Evolutionary conservation across 176 grass and related monocot genomes (phyloP).

Genomic region (Coix lacrymajobi): DNA sequence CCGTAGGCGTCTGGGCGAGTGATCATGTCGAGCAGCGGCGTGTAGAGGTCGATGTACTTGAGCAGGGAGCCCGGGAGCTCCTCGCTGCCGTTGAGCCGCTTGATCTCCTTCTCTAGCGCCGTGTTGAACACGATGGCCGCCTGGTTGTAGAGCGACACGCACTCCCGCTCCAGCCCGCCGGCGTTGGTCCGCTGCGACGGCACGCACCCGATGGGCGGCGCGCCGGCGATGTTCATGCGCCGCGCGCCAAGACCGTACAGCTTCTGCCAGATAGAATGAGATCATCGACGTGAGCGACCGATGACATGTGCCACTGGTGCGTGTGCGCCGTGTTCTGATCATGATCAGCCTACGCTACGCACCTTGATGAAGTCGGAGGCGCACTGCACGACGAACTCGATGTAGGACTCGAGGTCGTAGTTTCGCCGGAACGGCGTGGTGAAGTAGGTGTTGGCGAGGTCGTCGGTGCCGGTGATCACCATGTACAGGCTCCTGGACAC

Average conservation of each 20-base stretch:
- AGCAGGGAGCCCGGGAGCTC: conserved; percentile 40
- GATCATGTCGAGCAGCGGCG: conserved; percentile 68
- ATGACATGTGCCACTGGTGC: neutral
- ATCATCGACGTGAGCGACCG: neutral
- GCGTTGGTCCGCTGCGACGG: conserved; percentile 81
- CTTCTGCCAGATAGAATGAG: conserved; percentile 13
- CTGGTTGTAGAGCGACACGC: conserved; percentile 71
- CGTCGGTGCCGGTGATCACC: conserved; percentile 57
- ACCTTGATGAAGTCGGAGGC: conserved; percentile 73
- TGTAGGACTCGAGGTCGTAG: conserved; percentile 84
- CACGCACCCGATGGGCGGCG: conserved; percentile 74
- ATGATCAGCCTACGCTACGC: neutral
- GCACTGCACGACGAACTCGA: conserved; percentile 50
- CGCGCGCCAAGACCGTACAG: conserved; percentile 48
- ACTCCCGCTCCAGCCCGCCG: conserved; percentile 60
- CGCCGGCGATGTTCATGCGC: conserved; percentile 38
- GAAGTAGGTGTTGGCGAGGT: conserved; percentile 92
- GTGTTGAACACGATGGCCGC: conserved; percentile 56
- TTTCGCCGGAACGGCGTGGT: conserved; percentile 57
- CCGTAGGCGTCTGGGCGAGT: conserved; percentile 54
- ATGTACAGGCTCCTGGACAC: conserved; percentile 61
- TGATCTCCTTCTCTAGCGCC: conserved; percentile 54
- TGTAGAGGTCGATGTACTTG: conserved; percentile 63
- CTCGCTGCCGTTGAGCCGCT: conserved; percentile 50
- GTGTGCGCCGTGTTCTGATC: too few relatives aligned